Base-by-base conservation (phyloP, 768 basidiomycete species). In the Mycena epipterygia region DNA sequence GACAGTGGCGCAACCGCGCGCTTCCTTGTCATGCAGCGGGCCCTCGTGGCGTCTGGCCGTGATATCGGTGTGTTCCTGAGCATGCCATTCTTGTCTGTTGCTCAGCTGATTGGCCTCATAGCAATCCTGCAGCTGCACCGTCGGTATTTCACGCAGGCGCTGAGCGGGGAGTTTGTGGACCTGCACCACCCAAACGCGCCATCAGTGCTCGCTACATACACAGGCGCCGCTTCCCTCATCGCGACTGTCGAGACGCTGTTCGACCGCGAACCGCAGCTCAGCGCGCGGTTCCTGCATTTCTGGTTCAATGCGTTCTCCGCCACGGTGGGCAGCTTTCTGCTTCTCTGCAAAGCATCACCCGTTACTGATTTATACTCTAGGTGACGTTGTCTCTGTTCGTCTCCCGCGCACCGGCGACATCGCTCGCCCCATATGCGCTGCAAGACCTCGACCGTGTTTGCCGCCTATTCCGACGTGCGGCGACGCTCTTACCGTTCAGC, bases 251-350 rank as follows among this genome's bases (percentile, higher is more conserved):
- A 89, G 70, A 84, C 82, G 39, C 79, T 93, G 27, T 90, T 87
- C 76, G 81, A 86, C 42, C 84, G 87, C 69, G 88, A 91, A 76
- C 86, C 89, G 11, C 87, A 90, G 72, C 79, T 93, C 57, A 89
- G 88, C 70, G 86, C 86, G 59, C 86, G 93, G 33, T 91, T 92
- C 73, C 85, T 91, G 78, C 87, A 89, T 76, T 89, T 92, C 74
- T 94, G 93, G 92, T 90, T 91, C 67, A 92, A 93, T 75, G 84
- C 88, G 23, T 92, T 92, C 77, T 92, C 92, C 49, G 90, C 90
- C 11, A 89, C 89, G 67, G 92, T 92, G 77, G 79, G 90, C 83
- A 7, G 6, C 48, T 53, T 33, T 17, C 23, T 25, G 4, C 37
- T 44, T 67, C 32, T 2, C 29, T 39, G 37, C 21, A 9, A 30